Evolutionary conservation across 768 basidiomycete genomes (phyloP), one percentile per base, ranked within the genome.

Genomic region (Amanita jacksonii): DNA sequence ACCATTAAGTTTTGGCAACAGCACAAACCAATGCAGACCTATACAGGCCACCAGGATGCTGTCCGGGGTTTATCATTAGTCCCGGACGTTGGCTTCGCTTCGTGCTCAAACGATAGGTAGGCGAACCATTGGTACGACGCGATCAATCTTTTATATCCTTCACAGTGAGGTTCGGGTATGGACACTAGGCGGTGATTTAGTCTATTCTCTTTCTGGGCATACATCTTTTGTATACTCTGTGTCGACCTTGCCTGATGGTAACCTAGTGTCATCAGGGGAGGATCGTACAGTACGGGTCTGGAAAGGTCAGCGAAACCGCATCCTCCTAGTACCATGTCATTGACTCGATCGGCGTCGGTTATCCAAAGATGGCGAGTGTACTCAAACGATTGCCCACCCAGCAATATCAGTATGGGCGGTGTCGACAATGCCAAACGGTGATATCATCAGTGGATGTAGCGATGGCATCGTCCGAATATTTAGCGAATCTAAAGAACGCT

Each of bases 341-440:
- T 41, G 9, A n/a, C 8, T 16, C 8, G 32, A 28, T 43, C 24
- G 27, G 27, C 16, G n/a, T n/a, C 1, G 20, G 35, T 38, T 10
- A 28, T 27, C 7, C 13, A 24, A 51, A 88, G 93, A 90, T 51
- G 92, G 88, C 10, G 87, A 91, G 60, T 87, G 87, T 52, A 62
- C 74, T 5, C 94, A 99, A 61, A 85, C 84, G 8, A 79, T 99
- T 48, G 76, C 87, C 8, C 91, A 96, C 56, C 92, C 96, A 5
- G 90, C 90, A 6, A 88, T 94, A 45, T 97, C 94, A n/a, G 88
- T 99, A 2, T 99, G 96, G 96, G 67, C 86, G 2, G 88, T 94
- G 12, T 81, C 87, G 1, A 73, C 80, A 5, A 80, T 91, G 72
- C 81, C 88, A 0, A 90, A 91, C 49, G 81, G 86, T 25, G 94